Evolutionary conservation across 2,329 filamentous ascomycete genomes (phyloP).

Genomic region (Aaosphaeria arxii): DNA sequence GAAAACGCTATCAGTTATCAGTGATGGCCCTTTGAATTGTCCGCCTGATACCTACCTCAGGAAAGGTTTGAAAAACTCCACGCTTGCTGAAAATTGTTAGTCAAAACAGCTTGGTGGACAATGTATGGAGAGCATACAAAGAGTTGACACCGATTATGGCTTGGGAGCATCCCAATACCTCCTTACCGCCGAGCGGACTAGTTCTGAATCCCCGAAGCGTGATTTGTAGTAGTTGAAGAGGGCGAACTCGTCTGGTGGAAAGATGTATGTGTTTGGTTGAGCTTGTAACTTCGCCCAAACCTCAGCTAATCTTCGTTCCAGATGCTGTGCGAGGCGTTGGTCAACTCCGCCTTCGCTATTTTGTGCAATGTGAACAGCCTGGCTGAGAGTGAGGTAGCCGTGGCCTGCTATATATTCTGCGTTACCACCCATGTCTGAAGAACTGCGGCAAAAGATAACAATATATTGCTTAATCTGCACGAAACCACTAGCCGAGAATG

Average conservation of each 20-base stretch:
- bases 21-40: too few relatives aligned
- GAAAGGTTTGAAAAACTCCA: too few relatives aligned
- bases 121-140: too few relatives aligned
- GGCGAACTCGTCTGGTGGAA: slow-evolving; percentile 75
- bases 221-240: slow-evolving; percentile 82
- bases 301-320: slow-evolving; percentile 57
- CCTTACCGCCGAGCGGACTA: slow-evolving; percentile 52
- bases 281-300: slow-evolving; percentile 68
- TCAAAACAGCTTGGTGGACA: too few relatives aligned
- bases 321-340: slow-evolving; percentile 59
- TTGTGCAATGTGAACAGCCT: slow-evolving; percentile 72
- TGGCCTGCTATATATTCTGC: slow-evolving; percentile 37
- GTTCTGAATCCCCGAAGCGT: slow-evolving; percentile 55
- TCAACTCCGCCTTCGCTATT: slow-evolving; percentile 69
- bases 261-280: slow-evolving; percentile 67
- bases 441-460: slow-evolving; percentile 10
- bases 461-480: slow-evolving; percentile 16
- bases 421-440: slow-evolving; percentile 40
- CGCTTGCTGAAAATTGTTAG: too few relatives aligned
- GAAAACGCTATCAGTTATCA: too few relatives aligned
- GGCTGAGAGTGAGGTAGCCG: slow-evolving; percentile 53
- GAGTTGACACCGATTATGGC: too few relatives aligned
- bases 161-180: slow-evolving; percentile 49
- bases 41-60: too few relatives aligned
- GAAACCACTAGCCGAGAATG: slow-evolving; percentile 20